Evolutionary conservation across 495 filamentous ascomycete species (phyloP).

Genomic region (Cudoniella acicularis): DNA sequence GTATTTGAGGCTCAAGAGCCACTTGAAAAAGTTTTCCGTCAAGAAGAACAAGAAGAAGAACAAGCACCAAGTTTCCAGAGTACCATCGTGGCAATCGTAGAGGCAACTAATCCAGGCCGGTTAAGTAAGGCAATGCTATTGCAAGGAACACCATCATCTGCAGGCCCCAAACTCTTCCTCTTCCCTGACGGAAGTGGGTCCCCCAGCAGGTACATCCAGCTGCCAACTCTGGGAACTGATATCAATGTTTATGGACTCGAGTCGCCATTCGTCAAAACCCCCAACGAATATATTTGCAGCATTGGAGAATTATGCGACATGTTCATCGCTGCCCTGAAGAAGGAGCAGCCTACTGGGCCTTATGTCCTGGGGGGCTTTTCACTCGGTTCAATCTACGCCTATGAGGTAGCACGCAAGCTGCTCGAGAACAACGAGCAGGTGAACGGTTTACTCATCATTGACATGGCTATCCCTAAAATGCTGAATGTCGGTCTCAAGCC

Average conservation of each 20-base stretch:
- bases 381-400: constrained; percentile 84
- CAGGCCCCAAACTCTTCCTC: constrained; percentile 59
- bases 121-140: neutral
- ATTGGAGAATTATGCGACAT: constrained; percentile 48
- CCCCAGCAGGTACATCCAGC: constrained; percentile 53
- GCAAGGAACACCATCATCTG: constrained; percentile 54
- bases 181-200: constrained; percentile 76
- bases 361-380: constrained; percentile 77
- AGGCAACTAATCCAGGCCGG: too few relatives aligned
- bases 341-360: constrained; percentile 60
- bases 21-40: too few relatives aligned
- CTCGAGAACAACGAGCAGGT: constrained; percentile 64
- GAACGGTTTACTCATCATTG: constrained; percentile 73
- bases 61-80: too few relatives aligned
- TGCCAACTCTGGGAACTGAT: constrained; percentile 42
- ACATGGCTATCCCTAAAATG: too few relatives aligned
- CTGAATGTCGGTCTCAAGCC: too few relatives aligned
- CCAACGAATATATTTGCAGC: constrained; percentile 50
- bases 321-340: constrained; percentile 59
- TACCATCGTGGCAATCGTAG: too few relatives aligned
- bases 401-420: constrained; percentile 74
- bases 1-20: too few relatives aligned
- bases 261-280: constrained; percentile 58
- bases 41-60: too few relatives aligned
- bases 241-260: constrained; percentile 62